Conservation (phyloP, 371 early-diverging fungal species). For the Saksenaea vasiformis region DNA sequence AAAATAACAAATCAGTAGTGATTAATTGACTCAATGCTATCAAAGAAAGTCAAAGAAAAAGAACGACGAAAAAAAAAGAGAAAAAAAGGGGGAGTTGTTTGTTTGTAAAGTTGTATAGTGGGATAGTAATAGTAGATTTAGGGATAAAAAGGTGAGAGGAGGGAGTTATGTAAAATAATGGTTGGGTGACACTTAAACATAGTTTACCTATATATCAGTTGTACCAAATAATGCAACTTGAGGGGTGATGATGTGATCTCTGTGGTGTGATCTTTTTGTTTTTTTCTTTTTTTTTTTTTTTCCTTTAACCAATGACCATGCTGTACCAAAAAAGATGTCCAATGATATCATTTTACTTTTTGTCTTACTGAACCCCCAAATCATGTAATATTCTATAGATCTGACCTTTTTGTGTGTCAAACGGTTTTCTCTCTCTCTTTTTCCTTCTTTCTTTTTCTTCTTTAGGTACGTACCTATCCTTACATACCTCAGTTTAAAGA, state of each 20-base stretch:
- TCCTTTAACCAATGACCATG: background rate
- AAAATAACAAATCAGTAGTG: too few relatives aligned
- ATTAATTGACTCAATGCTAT: too few relatives aligned
- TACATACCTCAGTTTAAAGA: background rate
- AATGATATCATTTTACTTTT: conserved; percentile 2
- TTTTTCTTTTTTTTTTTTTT: background rate
- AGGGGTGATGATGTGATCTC: conserved; percentile 1
- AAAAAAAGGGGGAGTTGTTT: too few relatives aligned
- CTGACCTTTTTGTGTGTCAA: background rate
- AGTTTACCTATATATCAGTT: background rate
- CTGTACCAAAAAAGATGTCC: background rate
- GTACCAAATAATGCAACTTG: background rate
- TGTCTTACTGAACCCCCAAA: background rate
- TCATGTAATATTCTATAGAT: background rate
- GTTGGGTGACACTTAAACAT: too few relatives aligned
- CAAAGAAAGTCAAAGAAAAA: too few relatives aligned
- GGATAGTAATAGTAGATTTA: too few relatives aligned
- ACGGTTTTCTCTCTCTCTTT: background rate
- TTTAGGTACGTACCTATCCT: too few relatives aligned
- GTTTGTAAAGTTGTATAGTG: too few relatives aligned
- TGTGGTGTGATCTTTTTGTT: conserved; percentile 5
- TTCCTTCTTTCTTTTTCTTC: too few relatives aligned
- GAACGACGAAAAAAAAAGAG: too few relatives aligned
- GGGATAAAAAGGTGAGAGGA: background rate
- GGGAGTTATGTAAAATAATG: background rate